A percentile compares a stretch with the other conserved stretches of the same genome.
phyloP scores from a whole-genome alignment of 2,329 filamentous ascomycete genomes.

The Xylaria digitata region DNA sequence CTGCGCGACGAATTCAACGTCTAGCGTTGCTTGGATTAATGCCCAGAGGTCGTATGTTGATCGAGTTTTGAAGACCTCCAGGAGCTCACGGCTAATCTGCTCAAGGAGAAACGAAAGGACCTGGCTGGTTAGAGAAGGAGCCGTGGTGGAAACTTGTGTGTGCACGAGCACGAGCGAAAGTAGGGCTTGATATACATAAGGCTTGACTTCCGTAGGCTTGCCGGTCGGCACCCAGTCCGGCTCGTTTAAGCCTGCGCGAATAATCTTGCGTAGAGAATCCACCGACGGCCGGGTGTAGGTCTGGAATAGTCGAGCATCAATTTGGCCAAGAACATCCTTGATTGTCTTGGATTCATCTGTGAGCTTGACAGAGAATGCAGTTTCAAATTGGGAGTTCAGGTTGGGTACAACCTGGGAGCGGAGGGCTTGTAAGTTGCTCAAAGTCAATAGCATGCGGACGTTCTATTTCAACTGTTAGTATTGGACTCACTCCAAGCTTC shows the following conservation, averaged over 20 bases:
- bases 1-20: slow-evolving; percentile 96
- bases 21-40: slow-evolving; percentile 95
- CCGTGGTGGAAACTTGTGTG: slow-evolving; percentile 85
- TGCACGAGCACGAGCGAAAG: slow-evolving; percentile 90
- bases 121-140: slow-evolving; percentile 78
- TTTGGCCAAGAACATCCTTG: slow-evolving; percentile 88
- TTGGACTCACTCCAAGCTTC: neutral
- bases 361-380: slow-evolving; percentile 91
- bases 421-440: slow-evolving; percentile 90
- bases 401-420: slow-evolving; percentile 84
- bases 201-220: slow-evolving; percentile 78
- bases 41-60: slow-evolving; percentile 78
- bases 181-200: slow-evolving; percentile 90
- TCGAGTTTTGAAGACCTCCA: slow-evolving; percentile 78
- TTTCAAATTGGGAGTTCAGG: slow-evolving; percentile 93
- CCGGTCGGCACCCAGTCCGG: slow-evolving; percentile 75
- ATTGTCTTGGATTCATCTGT: slow-evolving; percentile 95
- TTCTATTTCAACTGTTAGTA: slow-evolving; percentile 66
- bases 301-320: slow-evolving; percentile 90
- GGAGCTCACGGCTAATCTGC: slow-evolving; percentile 80
- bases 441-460: slow-evolving; percentile 90
- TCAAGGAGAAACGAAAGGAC: slow-evolving; percentile 90
- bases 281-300: slow-evolving; percentile 87
- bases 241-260: slow-evolving; percentile 77
- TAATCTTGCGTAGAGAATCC: slow-evolving; percentile 73